Conservation (phyloP, 331 rosid genomes). For the Pyracantha coccinea region DNA sequence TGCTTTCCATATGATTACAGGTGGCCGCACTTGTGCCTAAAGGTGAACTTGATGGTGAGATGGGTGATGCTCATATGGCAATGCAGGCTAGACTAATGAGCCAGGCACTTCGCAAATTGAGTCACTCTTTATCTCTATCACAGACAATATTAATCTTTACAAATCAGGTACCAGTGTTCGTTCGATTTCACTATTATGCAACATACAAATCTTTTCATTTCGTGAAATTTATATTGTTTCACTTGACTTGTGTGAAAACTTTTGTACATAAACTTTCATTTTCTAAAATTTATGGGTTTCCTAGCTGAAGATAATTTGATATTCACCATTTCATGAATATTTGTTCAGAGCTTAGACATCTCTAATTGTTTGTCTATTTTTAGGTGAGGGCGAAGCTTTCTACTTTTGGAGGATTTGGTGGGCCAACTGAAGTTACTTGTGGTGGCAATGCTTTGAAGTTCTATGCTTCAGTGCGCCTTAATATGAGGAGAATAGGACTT, state of each 20-base stretch:
- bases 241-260: too few species aligned
- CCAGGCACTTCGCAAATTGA: constrained; percentile 86
- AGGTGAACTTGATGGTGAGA: constrained; percentile 87
- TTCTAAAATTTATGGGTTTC: neutral
- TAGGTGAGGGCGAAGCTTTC: constrained; percentile 79
- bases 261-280: neutral
- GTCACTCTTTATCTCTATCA: constrained; percentile 80
- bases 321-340: neutral
- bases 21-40: constrained; percentile 96
- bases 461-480: constrained; percentile 84
- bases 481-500: constrained; percentile 57
- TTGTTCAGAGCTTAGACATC: neutral
- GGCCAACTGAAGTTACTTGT: constrained; percentile 82
- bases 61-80: constrained; percentile 95
- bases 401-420: constrained; percentile 88
- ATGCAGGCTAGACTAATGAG: constrained; percentile 98
- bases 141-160: constrained; percentile 63
- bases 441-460: constrained; percentile 93
- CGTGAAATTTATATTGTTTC: neutral
- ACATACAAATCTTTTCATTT: neutral
- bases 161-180: constrained; percentile 59
- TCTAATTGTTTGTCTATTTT: constrained; percentile 14
- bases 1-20: constrained; percentile 24
- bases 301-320: neutral
- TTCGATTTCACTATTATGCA: neutral